Conservation (phyloP, 2,329 filamentous ascomycete genomes). For the Metarhizium brunneum region DNA sequence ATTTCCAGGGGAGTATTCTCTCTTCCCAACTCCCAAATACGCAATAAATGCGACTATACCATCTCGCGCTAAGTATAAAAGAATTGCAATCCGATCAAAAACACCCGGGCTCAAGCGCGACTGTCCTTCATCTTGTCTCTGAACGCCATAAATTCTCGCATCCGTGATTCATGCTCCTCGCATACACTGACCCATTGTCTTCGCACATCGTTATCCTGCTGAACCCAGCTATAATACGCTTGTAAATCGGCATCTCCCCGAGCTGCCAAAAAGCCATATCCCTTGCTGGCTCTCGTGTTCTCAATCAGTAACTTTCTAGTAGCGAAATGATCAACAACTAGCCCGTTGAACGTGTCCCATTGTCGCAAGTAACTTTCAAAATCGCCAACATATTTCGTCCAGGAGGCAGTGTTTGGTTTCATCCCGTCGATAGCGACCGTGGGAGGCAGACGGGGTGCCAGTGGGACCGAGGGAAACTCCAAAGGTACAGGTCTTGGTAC, state of each 20-base stretch:
- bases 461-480: slow-evolving; percentile 38
- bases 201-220: slow-evolving; percentile 55
- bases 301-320: slow-evolving; percentile 37
- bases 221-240: slow-evolving; percentile 50
- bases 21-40: not conserved
- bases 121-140: slow-evolving; percentile 30
- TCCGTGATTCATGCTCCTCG: slow-evolving; percentile 47
- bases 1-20: not conserved
- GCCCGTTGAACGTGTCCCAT: slow-evolving; percentile 40
- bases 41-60: slow-evolving; percentile 2
- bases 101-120: not conserved
- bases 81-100: not conserved
- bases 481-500: slow-evolving; percentile 25
- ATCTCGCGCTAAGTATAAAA: not conserved
- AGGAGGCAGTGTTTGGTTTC: slow-evolving; percentile 32
- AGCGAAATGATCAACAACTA: slow-evolving; percentile 46
- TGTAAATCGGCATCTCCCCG: slow-evolving; percentile 36
- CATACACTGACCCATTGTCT: slow-evolving; percentile 51
- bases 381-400: slow-evolving; percentile 41
- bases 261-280: slow-evolving; percentile 34
- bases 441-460: slow-evolving; percentile 38
- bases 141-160: slow-evolving; percentile 47
- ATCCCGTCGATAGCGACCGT: slow-evolving; percentile 32
- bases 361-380: slow-evolving; percentile 45
- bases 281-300: slow-evolving; percentile 29